Evolutionary conservation across 148 eudicot species (phyloP).

Genomic region (Polygonum aviculare): DNA sequence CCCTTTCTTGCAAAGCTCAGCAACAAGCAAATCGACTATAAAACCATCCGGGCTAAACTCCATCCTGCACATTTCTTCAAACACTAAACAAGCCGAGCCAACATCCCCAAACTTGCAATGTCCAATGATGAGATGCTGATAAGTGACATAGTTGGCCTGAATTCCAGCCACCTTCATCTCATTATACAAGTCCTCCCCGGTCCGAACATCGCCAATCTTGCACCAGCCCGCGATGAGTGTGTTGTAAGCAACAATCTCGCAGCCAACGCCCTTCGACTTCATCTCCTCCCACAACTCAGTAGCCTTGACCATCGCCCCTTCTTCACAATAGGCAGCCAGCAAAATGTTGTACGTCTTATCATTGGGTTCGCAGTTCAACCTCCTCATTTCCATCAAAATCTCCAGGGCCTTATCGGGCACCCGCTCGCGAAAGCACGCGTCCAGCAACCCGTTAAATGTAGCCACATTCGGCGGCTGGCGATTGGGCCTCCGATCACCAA

Average conservation of each 20-base stretch:
- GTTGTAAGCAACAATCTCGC: conserved; percentile 52
- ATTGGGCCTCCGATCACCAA: conserved; percentile 15
- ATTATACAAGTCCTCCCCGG: conserved; percentile 51
- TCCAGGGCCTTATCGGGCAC: conserved; percentile 45
- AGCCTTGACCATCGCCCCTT: conserved; percentile 52
- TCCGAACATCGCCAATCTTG: conserved; percentile 35
- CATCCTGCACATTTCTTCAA: conserved; percentile 52
- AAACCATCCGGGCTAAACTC: conserved; percentile 35
- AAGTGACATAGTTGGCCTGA: conserved; percentile 44
- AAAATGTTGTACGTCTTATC: conserved; percentile 41
- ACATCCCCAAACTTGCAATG: conserved; percentile 58
- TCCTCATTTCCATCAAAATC: conserved; percentile 51
- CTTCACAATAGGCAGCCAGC: conserved; percentile 56
- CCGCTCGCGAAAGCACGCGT: conserved; percentile 44
- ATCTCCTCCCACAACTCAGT: conserved; percentile 51
- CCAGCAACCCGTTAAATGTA: conserved; percentile 53
- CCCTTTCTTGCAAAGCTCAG: conserved; percentile 31
- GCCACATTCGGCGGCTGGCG: conserved; percentile 39
- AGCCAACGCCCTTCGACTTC: conserved; percentile 29
- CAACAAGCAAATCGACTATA: conserved; percentile 42
- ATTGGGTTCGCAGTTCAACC: conserved; percentile 32
- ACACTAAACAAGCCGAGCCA: conserved; percentile 44
- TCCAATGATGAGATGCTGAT: conserved; percentile 65
- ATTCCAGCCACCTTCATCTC: conserved; percentile 53
- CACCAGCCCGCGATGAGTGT: conserved; percentile 75